Conservation (phyloP, 2,329 filamentous ascomycete genomes). For the Periglandula ipomoeae region DNA sequence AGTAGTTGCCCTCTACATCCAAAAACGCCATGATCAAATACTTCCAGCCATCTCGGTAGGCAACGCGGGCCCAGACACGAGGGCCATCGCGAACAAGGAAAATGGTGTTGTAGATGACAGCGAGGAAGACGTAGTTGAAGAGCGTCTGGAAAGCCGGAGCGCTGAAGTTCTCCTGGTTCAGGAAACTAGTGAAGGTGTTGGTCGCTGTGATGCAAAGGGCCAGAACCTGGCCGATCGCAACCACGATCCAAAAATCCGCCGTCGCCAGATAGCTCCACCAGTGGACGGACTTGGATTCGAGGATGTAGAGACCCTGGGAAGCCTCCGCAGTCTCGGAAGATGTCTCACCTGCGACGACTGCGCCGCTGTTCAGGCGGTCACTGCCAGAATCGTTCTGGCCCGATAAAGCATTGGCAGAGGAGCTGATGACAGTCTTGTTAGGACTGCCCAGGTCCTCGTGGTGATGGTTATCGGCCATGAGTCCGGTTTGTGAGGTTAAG, state of each 20-base stretch:
- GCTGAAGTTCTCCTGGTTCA: conserved; percentile 56
- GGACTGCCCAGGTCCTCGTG: not conserved
- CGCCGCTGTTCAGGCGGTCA: conserved; percentile 1
- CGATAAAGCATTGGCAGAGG: not conserved
- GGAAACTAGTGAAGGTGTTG: conserved; percentile 79
- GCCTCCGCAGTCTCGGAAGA: conserved; percentile 27
- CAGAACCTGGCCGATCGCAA: conserved; percentile 73
- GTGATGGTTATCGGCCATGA: not conserved
- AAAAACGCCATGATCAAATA: conserved; percentile 88
- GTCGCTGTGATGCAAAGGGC: conserved; percentile 86
- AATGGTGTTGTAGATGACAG: conserved; percentile 69
- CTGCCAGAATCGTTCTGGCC: conserved; percentile 11
- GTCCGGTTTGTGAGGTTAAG: not conserved
- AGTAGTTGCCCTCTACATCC: conserved; percentile 97
- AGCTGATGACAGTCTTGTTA: conserved; percentile 13
- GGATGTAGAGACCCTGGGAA: conserved; percentile 40
- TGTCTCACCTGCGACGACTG: conserved; percentile 7
- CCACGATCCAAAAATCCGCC: conserved; percentile 77
- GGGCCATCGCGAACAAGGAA: conserved; percentile 74
- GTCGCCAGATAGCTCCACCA: conserved; percentile 75
- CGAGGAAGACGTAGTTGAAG: conserved; percentile 86
- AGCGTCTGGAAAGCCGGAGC: conserved; percentile 94
- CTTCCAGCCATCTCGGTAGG: conserved; percentile 74
- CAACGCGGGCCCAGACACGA: conserved; percentile 55
- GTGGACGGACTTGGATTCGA: conserved; percentile 43